phyloP scores from a whole-genome alignment of 1,139 yeast species.

The Sugiyamaella pinicola region DNA sequence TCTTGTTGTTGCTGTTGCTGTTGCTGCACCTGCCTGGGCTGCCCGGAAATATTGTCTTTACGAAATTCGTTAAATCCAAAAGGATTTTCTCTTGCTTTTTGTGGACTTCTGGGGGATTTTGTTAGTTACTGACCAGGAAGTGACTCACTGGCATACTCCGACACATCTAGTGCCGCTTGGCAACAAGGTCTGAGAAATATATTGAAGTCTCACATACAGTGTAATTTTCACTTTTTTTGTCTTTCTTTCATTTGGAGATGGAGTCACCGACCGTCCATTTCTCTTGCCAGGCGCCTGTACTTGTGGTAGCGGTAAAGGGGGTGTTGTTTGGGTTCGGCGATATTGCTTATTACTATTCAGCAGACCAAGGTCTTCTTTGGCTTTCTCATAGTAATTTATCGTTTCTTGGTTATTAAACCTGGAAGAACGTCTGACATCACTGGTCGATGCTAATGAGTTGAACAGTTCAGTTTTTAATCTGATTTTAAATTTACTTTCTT shows the following conservation, averaged over 20 bases:
- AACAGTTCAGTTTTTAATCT: slow-evolving; percentile 45
- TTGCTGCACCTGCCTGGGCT: slow-evolving; percentile 23
- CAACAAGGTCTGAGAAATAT: too few relatives aligned
- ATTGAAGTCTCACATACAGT: slow-evolving; percentile 13
- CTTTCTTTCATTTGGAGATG: slow-evolving; percentile 19
- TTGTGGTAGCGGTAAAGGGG: slow-evolving; percentile 7
- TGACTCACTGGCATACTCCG: too few relatives aligned
- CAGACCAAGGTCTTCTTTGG: slow-evolving; percentile 27
- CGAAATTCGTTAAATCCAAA: slow-evolving; percentile 25
- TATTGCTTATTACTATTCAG: slow-evolving; percentile 11
- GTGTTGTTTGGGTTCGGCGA: slow-evolving; percentile 13
- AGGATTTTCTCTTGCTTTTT: slow-evolving; percentile 25
- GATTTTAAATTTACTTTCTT: slow-evolving; percentile 35
- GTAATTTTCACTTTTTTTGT: slow-evolving; percentile 33
- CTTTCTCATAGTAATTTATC: slow-evolving; percentile 29
- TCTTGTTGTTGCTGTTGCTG: slow-evolving; percentile 17
- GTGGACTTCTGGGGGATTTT: slow-evolving; percentile 23
- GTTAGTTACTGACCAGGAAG: slow-evolving; percentile 15
- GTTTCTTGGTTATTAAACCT: slow-evolving; percentile 18
- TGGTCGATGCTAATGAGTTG: slow-evolving; percentile 35
- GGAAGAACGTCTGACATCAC: slow-evolving; percentile 26
- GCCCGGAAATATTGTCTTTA: slow-evolving; percentile 18
- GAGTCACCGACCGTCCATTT: slow-evolving; percentile 1
- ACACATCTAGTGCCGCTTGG: too few relatives aligned
- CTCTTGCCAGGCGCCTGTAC: background rate